Percentiles rank a stretch among this genome's conserved stretches.
phyloP scores from a whole-genome alignment of 768 basidiomycete species.

The Termitomyces titanicus region DNA sequence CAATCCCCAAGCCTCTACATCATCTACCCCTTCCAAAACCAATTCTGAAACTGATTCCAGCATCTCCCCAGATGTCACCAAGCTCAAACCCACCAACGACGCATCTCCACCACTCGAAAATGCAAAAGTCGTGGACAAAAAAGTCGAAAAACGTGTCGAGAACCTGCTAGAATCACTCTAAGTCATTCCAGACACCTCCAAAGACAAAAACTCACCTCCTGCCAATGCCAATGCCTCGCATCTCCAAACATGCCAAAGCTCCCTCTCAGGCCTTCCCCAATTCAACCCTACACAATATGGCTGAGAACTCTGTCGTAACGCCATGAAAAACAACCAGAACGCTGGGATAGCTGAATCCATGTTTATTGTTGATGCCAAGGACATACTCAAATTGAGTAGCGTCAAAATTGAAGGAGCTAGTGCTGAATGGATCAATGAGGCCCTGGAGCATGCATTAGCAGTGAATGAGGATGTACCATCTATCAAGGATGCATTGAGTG shows the following conservation, averaged over 20 bases:
- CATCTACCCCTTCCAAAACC: not conserved
- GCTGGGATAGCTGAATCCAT: not conserved
- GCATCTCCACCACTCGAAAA: not conserved
- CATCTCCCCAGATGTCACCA: not conserved
- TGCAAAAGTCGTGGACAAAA: not conserved
- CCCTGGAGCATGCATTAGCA: constrained; percentile 1
- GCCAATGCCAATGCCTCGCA: not conserved
- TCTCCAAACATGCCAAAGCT: not conserved
- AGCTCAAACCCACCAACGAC: not conserved
- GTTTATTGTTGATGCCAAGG: not conserved
- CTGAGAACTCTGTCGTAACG: not conserved
- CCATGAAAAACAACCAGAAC: not conserved
- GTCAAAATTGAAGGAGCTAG: not conserved
- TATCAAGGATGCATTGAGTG: constrained; percentile 13
- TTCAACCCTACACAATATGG: not conserved
- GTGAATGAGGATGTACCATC: constrained; percentile 10
- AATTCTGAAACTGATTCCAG: not conserved
- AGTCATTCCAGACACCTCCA: not conserved
- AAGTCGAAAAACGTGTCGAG: not conserved
- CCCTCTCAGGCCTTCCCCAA: constrained; percentile 3
- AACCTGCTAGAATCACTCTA: not conserved
- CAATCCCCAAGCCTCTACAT: not conserved
- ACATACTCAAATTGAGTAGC: not conserved
- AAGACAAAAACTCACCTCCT: not conserved
- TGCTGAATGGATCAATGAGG: not conserved